Evolutionary conservation across 1,139 yeast genomes (phyloP), one percentile per base, ranked within the genome.

Genomic region (Lodderomyces parapsilosis): DNA sequence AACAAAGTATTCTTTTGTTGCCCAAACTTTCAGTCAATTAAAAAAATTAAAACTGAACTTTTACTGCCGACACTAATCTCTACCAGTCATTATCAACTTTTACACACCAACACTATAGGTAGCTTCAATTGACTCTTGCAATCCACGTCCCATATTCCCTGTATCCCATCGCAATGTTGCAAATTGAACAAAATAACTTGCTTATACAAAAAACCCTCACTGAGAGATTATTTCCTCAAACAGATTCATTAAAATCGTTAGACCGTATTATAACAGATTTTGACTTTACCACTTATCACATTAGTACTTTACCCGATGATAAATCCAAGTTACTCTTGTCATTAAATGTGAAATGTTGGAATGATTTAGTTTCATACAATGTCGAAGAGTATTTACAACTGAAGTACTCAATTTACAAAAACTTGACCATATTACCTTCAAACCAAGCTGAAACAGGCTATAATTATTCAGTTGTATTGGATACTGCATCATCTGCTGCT

Each of bases 251-350:
- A 37, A 71, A 81, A 49, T 74, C 86, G n/a, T 76, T 93, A 55
- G 97, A 93, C 65, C 81, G 97, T 62, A 81, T 93, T 51, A 81
- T 93, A 50, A 84, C 96, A 30, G 99, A 93, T 68, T 93, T 93
- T 58, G 99, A 93, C 65, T 90, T 90, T 68, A 95, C 96, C 45
- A 87, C 95, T 24, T 90, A 86, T 66, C 98, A 91, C 65, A 74
- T 94, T 50, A 85, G 96, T 39, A 91, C 96, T 35, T 83, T 91
- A 11, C 63, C 68, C 6, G 89, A 80, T 59, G 75, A 72, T 56
- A 86, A 80, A 71, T 66, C 81, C 36, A 69, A 78, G 60, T 67
- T 89, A 47, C 69, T 86, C 50, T 68, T 89, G 36, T 86, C 95
- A 17, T 71, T 89, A 49, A 80, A 78, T 53, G 78, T 87, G 60